Conservation (phyloP, 257 asterid species). For the Nicotiana knightiana region DNA sequence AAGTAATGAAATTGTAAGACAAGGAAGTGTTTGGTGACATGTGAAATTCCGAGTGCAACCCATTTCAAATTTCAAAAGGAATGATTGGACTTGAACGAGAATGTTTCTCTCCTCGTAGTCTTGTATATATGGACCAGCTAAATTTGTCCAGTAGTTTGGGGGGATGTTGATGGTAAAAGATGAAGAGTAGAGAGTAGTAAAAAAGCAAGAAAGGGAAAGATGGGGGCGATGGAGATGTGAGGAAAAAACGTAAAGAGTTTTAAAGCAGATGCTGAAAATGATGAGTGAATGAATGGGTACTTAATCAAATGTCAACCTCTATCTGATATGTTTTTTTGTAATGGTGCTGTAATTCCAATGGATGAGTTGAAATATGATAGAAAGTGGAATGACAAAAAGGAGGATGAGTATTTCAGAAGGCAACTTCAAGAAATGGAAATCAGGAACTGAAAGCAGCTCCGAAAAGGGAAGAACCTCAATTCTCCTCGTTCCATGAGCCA, state of each 20-base stretch:
- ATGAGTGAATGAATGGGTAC: conserved; percentile 14
- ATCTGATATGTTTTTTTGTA: conserved; percentile 1
- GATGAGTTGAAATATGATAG: conserved; percentile 26
- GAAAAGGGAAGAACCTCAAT: conserved; percentile 13
- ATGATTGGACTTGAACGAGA: neutral
- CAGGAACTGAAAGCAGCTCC: conserved; percentile 8
- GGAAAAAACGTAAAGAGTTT: neutral
- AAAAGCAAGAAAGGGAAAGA: conserved; percentile 9
- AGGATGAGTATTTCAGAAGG: conserved; percentile 23
- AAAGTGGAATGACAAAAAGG: conserved; percentile 33
- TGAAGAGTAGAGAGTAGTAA: neutral
- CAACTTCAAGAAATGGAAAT: conserved; percentile 1
- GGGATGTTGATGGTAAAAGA: neutral
- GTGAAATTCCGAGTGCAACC: conserved; percentile 23
- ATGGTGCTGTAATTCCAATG: conserved; percentile 2
- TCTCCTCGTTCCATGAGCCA: conserved; percentile 28
- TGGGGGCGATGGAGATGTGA: conserved; percentile 19
- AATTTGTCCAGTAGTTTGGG: neutral
- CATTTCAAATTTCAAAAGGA: conserved; percentile 18
- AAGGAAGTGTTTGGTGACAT: conserved; percentile 15
- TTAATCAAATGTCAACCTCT: conserved; percentile 18
- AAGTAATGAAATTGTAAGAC: conserved; percentile 24
- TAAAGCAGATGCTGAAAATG: conserved; percentile 7
- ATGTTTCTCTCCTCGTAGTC: neutral
- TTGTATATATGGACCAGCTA: neutral